Conservation (phyloP, 2,329 filamentous ascomycete species). For the Fusarium sp. region DNA sequence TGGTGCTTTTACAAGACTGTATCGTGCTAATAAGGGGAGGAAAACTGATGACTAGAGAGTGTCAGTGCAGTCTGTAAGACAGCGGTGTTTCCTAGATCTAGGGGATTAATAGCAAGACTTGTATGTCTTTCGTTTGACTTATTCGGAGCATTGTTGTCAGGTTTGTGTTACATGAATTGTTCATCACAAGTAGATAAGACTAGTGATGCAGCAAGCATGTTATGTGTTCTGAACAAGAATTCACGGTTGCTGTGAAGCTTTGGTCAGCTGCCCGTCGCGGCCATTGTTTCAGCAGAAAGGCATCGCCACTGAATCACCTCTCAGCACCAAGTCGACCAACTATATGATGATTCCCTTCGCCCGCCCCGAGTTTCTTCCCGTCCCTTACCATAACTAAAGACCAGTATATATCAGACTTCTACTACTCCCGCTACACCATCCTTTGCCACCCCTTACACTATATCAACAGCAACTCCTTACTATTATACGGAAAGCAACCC, state of each 20-base stretch:
- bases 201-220: neutral
- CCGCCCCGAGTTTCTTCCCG: neutral
- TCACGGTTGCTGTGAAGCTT: neutral
- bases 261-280: too few species aligned
- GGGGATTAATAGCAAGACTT: neutral
- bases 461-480: neutral
- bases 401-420: neutral
- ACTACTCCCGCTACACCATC: neutral
- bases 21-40: slow-evolving; percentile 42
- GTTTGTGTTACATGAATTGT: neutral
- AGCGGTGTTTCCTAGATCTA: neutral
- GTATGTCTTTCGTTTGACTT: neutral
- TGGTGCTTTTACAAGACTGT: slow-evolving; percentile 44
- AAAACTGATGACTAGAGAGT: neutral
- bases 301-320: neutral
- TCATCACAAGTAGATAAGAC: neutral
- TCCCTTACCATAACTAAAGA: neutral
- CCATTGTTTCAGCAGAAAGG: neutral
- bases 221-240: neutral
- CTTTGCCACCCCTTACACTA: neutral
- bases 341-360: neutral
- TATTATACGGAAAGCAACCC: neutral
- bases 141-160: neutral
- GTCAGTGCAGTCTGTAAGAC: neutral
- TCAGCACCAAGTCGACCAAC: too few species aligned